These are phyloP conservation scores for Hymenoscyphus infarciens DNA, from an alignment of 2,329 filamentous ascomycete genomes.

Conservation along the genomic window DNA sequence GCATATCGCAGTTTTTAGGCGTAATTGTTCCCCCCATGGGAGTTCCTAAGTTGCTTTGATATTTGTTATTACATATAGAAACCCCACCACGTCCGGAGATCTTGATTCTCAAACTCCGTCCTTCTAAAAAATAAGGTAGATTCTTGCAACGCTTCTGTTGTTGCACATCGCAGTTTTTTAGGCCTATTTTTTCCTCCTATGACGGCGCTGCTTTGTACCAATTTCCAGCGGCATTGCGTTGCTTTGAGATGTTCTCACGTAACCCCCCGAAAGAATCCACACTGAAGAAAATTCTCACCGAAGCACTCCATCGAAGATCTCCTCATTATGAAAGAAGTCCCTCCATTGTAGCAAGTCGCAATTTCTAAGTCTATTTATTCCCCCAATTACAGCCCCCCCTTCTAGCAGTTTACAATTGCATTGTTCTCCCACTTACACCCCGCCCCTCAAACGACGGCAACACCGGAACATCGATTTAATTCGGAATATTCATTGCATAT, in stretches of 20 bases:
- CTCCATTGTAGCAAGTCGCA: neutral
- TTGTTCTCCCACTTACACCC: neutral
- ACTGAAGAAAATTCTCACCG: no score
- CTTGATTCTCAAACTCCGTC: no score
- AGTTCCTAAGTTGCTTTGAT: no score
- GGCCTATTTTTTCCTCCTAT: neutral
- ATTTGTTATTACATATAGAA: no score
- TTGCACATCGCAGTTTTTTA: neutral
- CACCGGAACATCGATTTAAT: no score
- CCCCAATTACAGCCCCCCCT: neutral
- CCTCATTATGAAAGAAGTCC: neutral
- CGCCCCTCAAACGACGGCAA: neutral
- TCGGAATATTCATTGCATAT: neutral
- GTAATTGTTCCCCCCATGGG: no score
- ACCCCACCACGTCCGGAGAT: no score
- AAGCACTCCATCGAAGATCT: neutral
- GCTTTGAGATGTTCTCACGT: neutral
- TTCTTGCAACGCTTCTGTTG: neutral
- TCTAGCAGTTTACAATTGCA: neutral
- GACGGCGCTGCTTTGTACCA: neutral
- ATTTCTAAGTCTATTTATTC: neutral
- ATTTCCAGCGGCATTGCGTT: neutral
- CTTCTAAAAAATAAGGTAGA: neutral
- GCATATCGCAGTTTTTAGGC: no score
- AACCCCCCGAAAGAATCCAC: no score